A percentile compares a stretch with the other conserved stretches of the same genome.
Evolutionary conservation across 257 asterid genomes (phyloP).

Genomic region (Eucommia ulmoides): DNA sequence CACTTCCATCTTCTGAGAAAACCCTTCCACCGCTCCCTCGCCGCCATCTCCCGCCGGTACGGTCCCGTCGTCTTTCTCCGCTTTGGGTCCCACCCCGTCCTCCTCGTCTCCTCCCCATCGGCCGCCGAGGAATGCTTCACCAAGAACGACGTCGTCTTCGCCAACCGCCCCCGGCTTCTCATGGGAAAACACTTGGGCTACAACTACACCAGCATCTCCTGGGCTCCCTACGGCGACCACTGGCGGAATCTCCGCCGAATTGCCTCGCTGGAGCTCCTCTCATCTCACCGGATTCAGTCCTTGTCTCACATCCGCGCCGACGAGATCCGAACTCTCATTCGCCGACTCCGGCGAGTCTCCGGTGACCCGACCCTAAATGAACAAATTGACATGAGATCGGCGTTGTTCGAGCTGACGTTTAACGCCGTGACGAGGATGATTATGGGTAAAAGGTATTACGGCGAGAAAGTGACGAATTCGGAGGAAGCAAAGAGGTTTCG

Average conservation of each 20-base stretch:
- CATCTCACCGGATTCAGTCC: constrained; percentile 16
- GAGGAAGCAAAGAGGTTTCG: constrained; percentile 21
- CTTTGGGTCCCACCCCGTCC: constrained; percentile 48
- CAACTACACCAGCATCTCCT: constrained; percentile 46
- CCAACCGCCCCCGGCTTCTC: constrained; percentile 55
- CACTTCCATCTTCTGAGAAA: constrained; percentile 45
- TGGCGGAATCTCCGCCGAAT: constrained; percentile 32
- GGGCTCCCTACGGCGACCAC: constrained; percentile 37
- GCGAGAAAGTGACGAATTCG: constrained; percentile 10
- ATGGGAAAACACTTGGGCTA: constrained; percentile 58
- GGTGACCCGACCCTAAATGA: not conserved
- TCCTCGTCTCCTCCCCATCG: constrained; percentile 50
- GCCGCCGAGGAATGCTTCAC: constrained; percentile 55
- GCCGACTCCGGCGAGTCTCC: not conserved
- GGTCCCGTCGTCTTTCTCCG: constrained; percentile 52
- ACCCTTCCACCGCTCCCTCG: constrained; percentile 47
- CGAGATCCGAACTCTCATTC: constrained; percentile 15
- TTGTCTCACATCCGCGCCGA: constrained; percentile 1
- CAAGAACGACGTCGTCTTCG: constrained; percentile 45
- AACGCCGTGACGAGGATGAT: constrained; percentile 37
- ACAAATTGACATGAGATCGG: constrained; percentile 18
- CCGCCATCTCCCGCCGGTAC: constrained; percentile 25
- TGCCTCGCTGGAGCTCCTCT: constrained; percentile 23
- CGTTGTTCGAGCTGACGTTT: constrained; percentile 20
- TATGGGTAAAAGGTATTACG: constrained; percentile 26